Evolutionary conservation across 495 filamentous ascomycete species (phyloP).

Genomic region (Daldinia caldariorum): DNA sequence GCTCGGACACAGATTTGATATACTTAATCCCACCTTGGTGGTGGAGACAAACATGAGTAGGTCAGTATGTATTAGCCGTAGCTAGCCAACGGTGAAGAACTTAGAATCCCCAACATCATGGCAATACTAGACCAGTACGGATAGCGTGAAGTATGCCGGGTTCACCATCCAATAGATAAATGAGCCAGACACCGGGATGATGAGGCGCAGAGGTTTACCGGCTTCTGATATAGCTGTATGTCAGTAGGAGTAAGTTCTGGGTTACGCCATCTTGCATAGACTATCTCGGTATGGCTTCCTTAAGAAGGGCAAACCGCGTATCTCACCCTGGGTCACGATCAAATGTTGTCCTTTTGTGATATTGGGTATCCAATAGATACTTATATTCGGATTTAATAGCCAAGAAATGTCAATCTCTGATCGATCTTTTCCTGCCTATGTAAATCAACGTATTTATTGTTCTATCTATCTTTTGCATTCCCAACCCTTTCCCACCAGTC

Average conservation of each 20-base stretch:
- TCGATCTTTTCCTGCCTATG: neutral
- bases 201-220: neutral
- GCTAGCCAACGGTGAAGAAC: neutral
- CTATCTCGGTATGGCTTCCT: slow-evolving; percentile 7
- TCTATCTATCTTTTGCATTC: slow-evolving; percentile 14
- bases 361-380: slow-evolving; percentile 14
- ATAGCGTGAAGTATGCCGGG: slow-evolving; percentile 1
- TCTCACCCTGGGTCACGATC: neutral
- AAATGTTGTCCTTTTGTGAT: neutral
- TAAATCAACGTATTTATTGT: slow-evolving; percentile 1
- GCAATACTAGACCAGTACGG: slow-evolving; percentile 4
- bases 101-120: neutral
- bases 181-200: neutral
- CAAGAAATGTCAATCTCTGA: slow-evolving; percentile 1
- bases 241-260: neutral
- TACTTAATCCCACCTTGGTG: slow-evolving; percentile 6
- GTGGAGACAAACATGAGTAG: slow-evolving; percentile 16
- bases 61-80: slow-evolving; percentile 9
- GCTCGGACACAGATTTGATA: slow-evolving; percentile 20
- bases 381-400: neutral
- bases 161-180: slow-evolving; percentile 6
- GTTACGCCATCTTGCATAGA: slow-evolving; percentile 33
- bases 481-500: slow-evolving; percentile 5
- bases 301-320: neutral
- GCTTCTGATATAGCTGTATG: slow-evolving; percentile 7